Conservation (phyloP, 2,329 filamentous ascomycete species). For the Allantophomopsis lycopodina region DNA sequence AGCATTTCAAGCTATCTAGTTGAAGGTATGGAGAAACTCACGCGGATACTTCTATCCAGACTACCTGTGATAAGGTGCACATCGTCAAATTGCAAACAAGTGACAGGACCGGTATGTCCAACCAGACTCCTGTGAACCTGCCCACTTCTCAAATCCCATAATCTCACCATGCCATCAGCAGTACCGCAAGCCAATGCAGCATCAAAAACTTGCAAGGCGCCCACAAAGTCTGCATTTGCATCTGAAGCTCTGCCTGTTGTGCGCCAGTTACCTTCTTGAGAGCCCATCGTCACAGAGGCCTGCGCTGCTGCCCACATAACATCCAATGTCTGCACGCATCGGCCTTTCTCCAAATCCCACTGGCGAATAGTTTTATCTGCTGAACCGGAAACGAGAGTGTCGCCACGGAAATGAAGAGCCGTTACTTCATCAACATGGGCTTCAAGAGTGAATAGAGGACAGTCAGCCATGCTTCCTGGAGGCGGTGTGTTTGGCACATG, state of each 20-base stretch:
- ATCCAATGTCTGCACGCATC: slow-evolving; percentile 92
- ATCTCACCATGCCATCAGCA: slow-evolving; percentile 88
- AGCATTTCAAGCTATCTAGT: slow-evolving; percentile 8
- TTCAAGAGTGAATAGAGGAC: slow-evolving; percentile 74
- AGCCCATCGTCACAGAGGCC: slow-evolving; percentile 55
- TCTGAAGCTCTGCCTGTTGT: slow-evolving; percentile 50
- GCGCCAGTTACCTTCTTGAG: slow-evolving; percentile 55
- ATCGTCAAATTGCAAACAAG: slow-evolving; percentile 91
- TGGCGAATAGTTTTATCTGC: slow-evolving; percentile 95
- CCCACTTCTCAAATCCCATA: slow-evolving; percentile 93
- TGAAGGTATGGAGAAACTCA: slow-evolving; percentile 33
- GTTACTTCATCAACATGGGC: slow-evolving; percentile 92
- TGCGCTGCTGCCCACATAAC: slow-evolving; percentile 97
- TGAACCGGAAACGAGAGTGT: slow-evolving; percentile 87
- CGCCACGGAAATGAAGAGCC: slow-evolving; percentile 77
- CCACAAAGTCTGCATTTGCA: slow-evolving; percentile 77
- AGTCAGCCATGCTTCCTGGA: slow-evolving; percentile 75
- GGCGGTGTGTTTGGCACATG: slow-evolving; percentile 46
- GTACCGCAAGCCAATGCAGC: slow-evolving; percentile 91
- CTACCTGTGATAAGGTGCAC: slow-evolving; percentile 90
- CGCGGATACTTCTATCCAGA: slow-evolving; percentile 81
- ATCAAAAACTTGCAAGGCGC: slow-evolving; percentile 89
- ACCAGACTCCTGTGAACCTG: slow-evolving; percentile 95
- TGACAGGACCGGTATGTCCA: slow-evolving; percentile 89
- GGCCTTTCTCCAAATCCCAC: slow-evolving; percentile 95